Percentiles rank a stretch among this genome's conserved stretches.
Evolutionary conservation across 108 stramenopile genomes (phyloP).

Genomic region (Pseudonitzschia delicatissima): DNA sequence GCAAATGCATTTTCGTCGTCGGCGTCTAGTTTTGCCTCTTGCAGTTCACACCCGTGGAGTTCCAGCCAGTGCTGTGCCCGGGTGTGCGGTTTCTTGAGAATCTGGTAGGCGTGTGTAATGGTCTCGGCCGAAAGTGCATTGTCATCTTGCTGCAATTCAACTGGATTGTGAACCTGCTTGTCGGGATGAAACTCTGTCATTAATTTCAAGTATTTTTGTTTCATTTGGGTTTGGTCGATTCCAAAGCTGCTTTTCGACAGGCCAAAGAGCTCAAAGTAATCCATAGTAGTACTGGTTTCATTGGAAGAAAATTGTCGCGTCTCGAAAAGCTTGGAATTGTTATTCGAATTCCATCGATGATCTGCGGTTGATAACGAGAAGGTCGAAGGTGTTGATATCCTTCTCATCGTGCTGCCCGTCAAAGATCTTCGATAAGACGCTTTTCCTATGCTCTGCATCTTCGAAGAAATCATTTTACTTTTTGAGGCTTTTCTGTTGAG

Average conservation of each 20-base stretch:
- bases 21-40: neutral
- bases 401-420: no score
- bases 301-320: neutral
- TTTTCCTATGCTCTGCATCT: no score
- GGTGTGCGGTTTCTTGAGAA: conserved; percentile 44
- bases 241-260: conserved; percentile 33
- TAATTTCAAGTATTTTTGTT: conserved; percentile 52
- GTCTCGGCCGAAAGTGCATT: conserved; percentile 33
- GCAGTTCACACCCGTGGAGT: conserved; percentile 47
- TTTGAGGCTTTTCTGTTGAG: no score
- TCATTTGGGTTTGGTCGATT: conserved; percentile 38
- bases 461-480: no score
- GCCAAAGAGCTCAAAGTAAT: conserved; percentile 36
- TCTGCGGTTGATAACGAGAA: no score
- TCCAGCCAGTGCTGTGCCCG: conserved; percentile 71
- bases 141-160: neutral
- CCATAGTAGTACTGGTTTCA: no score
- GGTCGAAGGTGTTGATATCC: no score
- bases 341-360: no score
- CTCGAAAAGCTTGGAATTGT: no score
- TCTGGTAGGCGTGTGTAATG: conserved; percentile 66
- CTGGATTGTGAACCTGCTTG: conserved; percentile 24
- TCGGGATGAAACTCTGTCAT: conserved; percentile 74
- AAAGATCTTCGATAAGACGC: no score
- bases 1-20: neutral